Percentiles rank a stretch among this genome's conserved stretches.
Evolutionary conservation across 2,329 filamentous ascomycete genomes (phyloP).

Genomic region (Calonectria hawksworthii): DNA sequence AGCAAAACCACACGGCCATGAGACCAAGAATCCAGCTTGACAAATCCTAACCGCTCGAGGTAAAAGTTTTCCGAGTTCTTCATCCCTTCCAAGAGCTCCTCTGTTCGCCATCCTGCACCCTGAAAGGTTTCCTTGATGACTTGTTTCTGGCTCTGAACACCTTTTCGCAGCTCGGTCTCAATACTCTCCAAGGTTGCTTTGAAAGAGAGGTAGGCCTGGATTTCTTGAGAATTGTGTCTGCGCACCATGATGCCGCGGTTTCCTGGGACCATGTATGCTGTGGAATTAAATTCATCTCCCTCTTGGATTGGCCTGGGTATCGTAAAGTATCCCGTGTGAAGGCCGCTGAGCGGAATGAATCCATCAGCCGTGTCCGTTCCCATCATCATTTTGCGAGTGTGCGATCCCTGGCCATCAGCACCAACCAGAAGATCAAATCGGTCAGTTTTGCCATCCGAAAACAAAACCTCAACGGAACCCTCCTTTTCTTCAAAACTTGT

Average conservation of each 20-base stretch:
- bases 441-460: constrained; percentile 58
- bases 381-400: constrained; percentile 59
- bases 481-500: constrained; percentile 50
- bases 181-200: constrained; percentile 43
- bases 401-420: constrained; percentile 68
- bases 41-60: constrained; percentile 57
- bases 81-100: constrained; percentile 59
- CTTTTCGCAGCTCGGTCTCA: constrained; percentile 46
- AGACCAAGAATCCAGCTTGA: constrained; percentile 52
- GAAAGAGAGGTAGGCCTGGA: constrained; percentile 56
- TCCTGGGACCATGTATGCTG: constrained; percentile 52
- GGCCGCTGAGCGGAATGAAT: constrained; percentile 40
- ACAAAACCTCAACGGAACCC: constrained; percentile 52
- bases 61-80: constrained; percentile 61
- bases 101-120: constrained; percentile 58
- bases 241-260: constrained; percentile 57
- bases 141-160: constrained; percentile 55
- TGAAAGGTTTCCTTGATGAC: constrained; percentile 54
- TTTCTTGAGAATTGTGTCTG: constrained; percentile 51
- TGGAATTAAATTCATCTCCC: constrained; percentile 54
- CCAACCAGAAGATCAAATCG: constrained; percentile 67
- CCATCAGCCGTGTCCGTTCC: constrained; percentile 41
- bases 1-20: background rate
- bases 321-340: constrained; percentile 52
- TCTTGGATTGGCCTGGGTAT: constrained; percentile 46